Base-by-base conservation (phyloP, 495 filamentous ascomycete species). In the Articulospora tetracladia region DNA sequence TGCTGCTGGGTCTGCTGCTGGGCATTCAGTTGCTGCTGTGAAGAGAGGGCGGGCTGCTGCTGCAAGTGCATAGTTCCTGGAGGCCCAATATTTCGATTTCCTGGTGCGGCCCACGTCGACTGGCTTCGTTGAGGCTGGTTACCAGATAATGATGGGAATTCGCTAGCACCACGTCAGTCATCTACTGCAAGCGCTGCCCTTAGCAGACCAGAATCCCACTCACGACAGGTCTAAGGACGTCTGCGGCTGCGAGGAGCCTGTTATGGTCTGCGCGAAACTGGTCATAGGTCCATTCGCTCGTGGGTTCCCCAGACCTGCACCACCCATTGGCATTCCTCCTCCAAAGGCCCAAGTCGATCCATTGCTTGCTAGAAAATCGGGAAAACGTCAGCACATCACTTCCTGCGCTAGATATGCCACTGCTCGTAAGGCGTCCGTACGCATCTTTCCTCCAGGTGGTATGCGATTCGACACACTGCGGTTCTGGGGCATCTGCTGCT, bases 211-310 rank as follows among this genome's bases (percentile, higher is more conserved):
- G 15, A 28, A 64, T 56, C 15, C 2, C 24, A 90, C 90, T 86
- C 83, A 93, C 91, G 88, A 91, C 28, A 87, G 76, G 72, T 94
- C 90, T 61, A 94, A 70, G 39, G 89, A 84, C 50, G 89, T 86
- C 44, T 83, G 77, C 51, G 89, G 82, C 68, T 94, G 91, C 15
- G 88, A 68, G n/a, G 59, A 90, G 15, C 83, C 87, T 59, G 84
- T 84, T 65, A 94, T 78, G 67, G 87, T 91, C 71, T 93, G 90
- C 57, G 91, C 91, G 73, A 94, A 95, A 65, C 86, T 93, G 28
- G 82, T 78, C 68, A 85, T 78, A 7, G 76, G 75, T 72, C 79
- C 79, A 76, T 83, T 73, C 74, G 87, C 73, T 75, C 84, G 85
- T 69, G 81, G 72, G 66, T 74, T 77, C 66, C 77, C 79, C 54